These are phyloP conservation scores for Sporothrix mexicana DNA, from an alignment of 2,329 filamentous ascomycete species.

Conservation along the genomic window DNA sequence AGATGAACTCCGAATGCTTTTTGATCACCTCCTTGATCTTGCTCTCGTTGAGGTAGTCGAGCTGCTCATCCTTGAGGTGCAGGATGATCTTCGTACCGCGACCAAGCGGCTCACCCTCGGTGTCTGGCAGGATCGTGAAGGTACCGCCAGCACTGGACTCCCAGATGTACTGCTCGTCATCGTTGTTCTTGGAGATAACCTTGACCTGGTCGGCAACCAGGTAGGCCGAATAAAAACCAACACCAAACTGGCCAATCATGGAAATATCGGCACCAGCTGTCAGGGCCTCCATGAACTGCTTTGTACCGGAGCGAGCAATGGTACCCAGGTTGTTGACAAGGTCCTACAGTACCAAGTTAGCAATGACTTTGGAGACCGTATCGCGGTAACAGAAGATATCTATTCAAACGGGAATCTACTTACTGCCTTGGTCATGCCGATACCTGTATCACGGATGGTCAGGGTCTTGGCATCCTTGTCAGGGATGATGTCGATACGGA, in stretches of 20 bases:
- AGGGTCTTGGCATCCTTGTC: slow-evolving; percentile 97
- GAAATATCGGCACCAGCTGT: slow-evolving; percentile 98
- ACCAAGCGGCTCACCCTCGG: slow-evolving; percentile 86
- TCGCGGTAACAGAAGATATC: neutral
- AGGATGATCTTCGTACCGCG: slow-evolving; percentile 98
- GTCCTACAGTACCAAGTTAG: slow-evolving; percentile 62
- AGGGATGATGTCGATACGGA: slow-evolving; percentile 98
- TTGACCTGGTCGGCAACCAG: slow-evolving; percentile 96
- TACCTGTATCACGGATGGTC: slow-evolving; percentile 96
- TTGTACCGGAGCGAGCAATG: slow-evolving; percentile 98
- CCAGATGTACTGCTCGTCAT: slow-evolving; percentile 99
- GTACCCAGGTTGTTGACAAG: slow-evolving; percentile 99
- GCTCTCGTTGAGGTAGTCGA: slow-evolving; percentile 96
- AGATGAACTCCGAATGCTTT: slow-evolving; percentile 99
- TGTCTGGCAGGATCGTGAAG: slow-evolving; percentile 91
- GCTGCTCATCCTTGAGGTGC: slow-evolving; percentile 99
- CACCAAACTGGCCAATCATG: slow-evolving; percentile 99
- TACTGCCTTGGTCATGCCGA: slow-evolving; percentile 99
- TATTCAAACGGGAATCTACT: slow-evolving; percentile 51
- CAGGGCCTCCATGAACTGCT: slow-evolving; percentile 99
- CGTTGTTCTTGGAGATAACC: slow-evolving; percentile 98
- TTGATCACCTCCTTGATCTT: slow-evolving; percentile 99
- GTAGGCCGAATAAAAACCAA: slow-evolving; percentile 99
- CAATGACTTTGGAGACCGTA: neutral
- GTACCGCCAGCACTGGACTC: slow-evolving; percentile 97